Evolutionary conservation across 1,284 basidiomycete genomes (phyloP), one percentile per base, ranked within the genome.

Genomic region (Ganoderma multipileum): DNA sequence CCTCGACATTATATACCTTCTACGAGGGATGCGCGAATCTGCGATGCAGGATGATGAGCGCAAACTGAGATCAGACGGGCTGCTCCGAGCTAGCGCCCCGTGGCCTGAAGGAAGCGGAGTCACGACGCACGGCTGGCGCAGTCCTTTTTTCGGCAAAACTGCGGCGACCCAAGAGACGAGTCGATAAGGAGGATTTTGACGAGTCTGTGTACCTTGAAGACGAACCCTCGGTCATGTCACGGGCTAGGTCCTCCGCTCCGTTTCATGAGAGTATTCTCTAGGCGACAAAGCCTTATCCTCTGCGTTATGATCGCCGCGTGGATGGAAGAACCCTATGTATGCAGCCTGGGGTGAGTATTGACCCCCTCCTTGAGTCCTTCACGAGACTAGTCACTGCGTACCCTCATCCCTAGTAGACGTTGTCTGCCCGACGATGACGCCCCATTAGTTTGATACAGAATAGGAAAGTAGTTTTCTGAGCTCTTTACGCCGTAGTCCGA

Each of bases 121-220:
- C 58, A 39, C 58, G 38, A 60, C 58, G 41, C 55, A 58, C 50
- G 62, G 64, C 69, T 68, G 41, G 42, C 42, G 65, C 76, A 75
- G 76, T 61, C 58, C 65, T 70, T 73, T 69, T 77, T 69, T 76
- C 76, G 75, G 76, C 62, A 68, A 71, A 77, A 76, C 72, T 73
- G 73, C 76, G 75, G 52, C 66, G 39, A 26, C 68, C 41, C 63
- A 64, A 60, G 39, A 39, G 64, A 60, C 59, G 65, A 47, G 61
- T 60, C 63, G 72, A 75, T 74, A 74, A 75, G 74, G 66, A 26
- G 58, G 7, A 39, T 41, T 26, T 14, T 66, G 33, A 54, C 2
- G 26, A 30, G 39, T 28, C 52, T 33, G 38, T 47, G 58, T 30
- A 28, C n/a, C 30, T 60, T 28, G 62, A 61, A 44, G 38, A 28